Evolutionary conservation across 805 yeast genomes (phyloP).

Genomic region (Wickerhamomyces silvicola): DNA sequence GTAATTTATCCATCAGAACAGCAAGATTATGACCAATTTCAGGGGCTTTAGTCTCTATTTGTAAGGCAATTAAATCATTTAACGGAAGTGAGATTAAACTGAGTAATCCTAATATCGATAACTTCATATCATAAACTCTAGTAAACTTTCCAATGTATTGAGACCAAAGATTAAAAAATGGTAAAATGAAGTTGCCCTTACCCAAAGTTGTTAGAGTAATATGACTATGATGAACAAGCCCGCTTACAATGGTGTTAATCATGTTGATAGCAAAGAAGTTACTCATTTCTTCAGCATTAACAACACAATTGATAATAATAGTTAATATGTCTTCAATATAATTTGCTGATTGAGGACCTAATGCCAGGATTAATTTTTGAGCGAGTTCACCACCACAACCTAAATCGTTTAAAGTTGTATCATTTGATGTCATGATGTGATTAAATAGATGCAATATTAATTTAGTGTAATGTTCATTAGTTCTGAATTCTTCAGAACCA

Average conservation of each 20-base stretch:
- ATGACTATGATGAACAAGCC: slow-evolving; percentile 54
- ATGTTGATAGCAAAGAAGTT: slow-evolving; percentile 39
- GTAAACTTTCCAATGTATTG: slow-evolving; percentile 44
- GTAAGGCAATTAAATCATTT: slow-evolving; percentile 25
- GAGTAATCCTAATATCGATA: slow-evolving; percentile 63
- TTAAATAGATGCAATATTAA: slow-evolving; percentile 46
- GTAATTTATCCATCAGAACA: slow-evolving; percentile 50
- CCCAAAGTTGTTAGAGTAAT: slow-evolving; percentile 46
- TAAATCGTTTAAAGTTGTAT: slow-evolving; percentile 51
- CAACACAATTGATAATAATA: slow-evolving; percentile 35
- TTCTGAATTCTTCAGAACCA: slow-evolving; percentile 44
- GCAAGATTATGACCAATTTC: slow-evolving; percentile 49
- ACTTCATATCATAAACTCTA: slow-evolving; percentile 76
- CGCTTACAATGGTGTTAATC: slow-evolving; percentile 56
- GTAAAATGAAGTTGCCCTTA: slow-evolving; percentile 35
- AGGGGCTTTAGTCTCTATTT: slow-evolving; percentile 33
- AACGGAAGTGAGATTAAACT: slow-evolving; percentile 31
- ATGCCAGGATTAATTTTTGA: slow-evolving; percentile 54
- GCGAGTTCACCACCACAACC: slow-evolving; percentile 55
- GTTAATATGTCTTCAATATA: slow-evolving; percentile 37
- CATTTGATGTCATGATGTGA: slow-evolving; percentile 34
- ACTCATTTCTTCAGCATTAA: slow-evolving; percentile 18
- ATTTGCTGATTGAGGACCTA: slow-evolving; percentile 41
- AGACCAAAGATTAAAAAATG: slow-evolving; percentile 62
- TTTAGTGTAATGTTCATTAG: slow-evolving; percentile 40